phyloP scores from a whole-genome alignment of 345 rosid genomes.

The Clausena lansium region DNA sequence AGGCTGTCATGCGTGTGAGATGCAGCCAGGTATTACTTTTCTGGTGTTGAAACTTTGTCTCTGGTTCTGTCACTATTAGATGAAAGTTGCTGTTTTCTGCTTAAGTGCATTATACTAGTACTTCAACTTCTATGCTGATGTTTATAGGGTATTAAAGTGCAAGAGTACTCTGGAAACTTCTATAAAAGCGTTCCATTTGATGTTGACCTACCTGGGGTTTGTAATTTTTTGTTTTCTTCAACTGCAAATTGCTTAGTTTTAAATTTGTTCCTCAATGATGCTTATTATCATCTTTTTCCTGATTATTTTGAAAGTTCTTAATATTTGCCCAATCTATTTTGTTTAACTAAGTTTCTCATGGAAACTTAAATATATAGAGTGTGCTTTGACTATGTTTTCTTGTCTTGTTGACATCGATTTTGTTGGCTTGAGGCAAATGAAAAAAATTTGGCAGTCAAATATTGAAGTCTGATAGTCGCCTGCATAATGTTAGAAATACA shows the following conservation, averaged over 20 bases:
- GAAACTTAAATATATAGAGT: too few relatives aligned
- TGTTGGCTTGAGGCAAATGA: too few relatives aligned
- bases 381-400: too few relatives aligned
- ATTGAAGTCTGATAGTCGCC: too few relatives aligned
- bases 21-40: slow-evolving; percentile 70
- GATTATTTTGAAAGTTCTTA: too few relatives aligned
- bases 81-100: not conserved
- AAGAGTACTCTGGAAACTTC: slow-evolving; percentile 87
- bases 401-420: too few relatives aligned
- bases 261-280: not conserved
- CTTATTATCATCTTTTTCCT: not conserved
- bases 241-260: not conserved
- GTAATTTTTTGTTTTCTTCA: slow-evolving; percentile 8
- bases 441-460: too few relatives aligned
- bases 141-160: slow-evolving; percentile 85
- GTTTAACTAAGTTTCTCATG: too few relatives aligned
- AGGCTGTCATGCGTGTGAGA: slow-evolving; percentile 96
- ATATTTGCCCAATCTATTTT: too few relatives aligned
- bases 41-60: not conserved
- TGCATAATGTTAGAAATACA: too few relatives aligned
- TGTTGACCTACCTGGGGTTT: slow-evolving; percentile 88
- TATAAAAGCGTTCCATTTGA: slow-evolving; percentile 89
- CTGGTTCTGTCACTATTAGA: not conserved
- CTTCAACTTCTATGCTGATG: slow-evolving; percentile 3
- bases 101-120: not conserved